Conservation (phyloP, 352 stramenopile genomes). For the Phytopythium delawarense region DNA sequence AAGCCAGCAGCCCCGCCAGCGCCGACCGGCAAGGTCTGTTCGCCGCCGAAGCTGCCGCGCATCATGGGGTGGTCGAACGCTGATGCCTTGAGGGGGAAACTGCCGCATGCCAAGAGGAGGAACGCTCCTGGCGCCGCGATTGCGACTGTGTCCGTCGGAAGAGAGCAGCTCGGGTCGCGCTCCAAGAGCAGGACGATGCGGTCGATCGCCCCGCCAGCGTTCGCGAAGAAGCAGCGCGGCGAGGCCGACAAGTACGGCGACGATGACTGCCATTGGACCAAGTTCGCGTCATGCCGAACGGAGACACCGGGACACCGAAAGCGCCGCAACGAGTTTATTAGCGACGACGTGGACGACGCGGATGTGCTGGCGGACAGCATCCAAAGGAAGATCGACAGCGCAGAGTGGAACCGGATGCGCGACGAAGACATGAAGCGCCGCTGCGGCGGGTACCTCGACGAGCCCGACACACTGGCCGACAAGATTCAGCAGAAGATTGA, state of each 20-base stretch:
- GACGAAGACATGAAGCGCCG: background rate
- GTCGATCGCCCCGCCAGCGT: background rate
- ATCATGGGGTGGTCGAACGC: slow-evolving; percentile 23
- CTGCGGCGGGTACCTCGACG: background rate
- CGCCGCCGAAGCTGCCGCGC: slow-evolving; percentile 15
- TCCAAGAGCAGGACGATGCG: background rate
- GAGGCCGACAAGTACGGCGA: background rate
- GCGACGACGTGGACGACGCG: background rate
- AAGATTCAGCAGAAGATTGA: background rate
- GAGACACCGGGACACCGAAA: background rate
- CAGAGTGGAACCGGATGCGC: background rate
- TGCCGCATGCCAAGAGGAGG: slow-evolving; percentile 13
- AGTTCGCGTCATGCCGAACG: background rate
- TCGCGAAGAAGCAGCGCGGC: background rate
- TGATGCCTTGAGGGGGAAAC: slow-evolving; percentile 19
- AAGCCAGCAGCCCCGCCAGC: background rate
- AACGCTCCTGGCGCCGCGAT: background rate
- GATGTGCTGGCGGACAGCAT: background rate
- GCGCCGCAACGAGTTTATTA: background rate
- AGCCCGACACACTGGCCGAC: background rate
- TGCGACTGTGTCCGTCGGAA: background rate
- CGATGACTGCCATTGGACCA: background rate
- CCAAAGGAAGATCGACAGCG: slow-evolving; percentile 4
- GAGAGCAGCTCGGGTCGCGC: background rate
- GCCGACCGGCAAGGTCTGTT: background rate